Base-by-base conservation (phyloP, 805 yeast species). In the Kluyveromyces wickerhamii region DNA sequence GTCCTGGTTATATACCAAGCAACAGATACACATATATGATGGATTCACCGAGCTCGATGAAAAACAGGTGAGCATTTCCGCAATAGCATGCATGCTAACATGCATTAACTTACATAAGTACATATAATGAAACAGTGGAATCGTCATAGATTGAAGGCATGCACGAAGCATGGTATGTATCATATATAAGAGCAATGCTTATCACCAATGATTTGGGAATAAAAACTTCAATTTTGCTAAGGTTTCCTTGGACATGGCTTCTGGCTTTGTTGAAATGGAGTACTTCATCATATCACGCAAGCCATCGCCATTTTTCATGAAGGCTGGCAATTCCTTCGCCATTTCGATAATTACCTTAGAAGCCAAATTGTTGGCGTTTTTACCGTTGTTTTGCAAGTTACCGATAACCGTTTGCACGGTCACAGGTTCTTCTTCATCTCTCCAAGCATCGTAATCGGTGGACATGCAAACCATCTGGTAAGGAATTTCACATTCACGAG, bases 381-480 rank as follows among this genome's bases (percentile, higher is more conserved):
- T 79, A 34, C 83, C 70, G 63, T 92, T 92, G 40, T 95, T 92
- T 53, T 74, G 74, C 55, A 89, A 71, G 59, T 92, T 84, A 36
- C 94, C 86, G 33, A 92, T 87, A 27, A 92, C 96, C 4, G 94
- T 82, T 63, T 88, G 96, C n/a, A 92, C 97, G 7, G 97, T 88
- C 31, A 92, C 99, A 2, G 97, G 89, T 53, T 89, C 96, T 55
- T 79, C 97, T 35, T 74, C 76, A 51, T 81, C 94, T 55, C 87
- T 83, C 99, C 99, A 92, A 16, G 98, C 94, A 57, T 92, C 99
- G 62, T 92, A 92, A 60, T 92, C 99, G 3, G 99, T 92, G 1
- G 95, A 80, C 99, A 92, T 92, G 63, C 99, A 92, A 44, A 92
- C 73, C 96, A 92, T 92, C 62, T 89, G 97, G 63, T 92, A 92